A percentile compares a stretch with the other conserved stretches of the same genome.
phyloP scores from a whole-genome alignment of 306 rosid genomes.

The Castanea mollissima region DNA sequence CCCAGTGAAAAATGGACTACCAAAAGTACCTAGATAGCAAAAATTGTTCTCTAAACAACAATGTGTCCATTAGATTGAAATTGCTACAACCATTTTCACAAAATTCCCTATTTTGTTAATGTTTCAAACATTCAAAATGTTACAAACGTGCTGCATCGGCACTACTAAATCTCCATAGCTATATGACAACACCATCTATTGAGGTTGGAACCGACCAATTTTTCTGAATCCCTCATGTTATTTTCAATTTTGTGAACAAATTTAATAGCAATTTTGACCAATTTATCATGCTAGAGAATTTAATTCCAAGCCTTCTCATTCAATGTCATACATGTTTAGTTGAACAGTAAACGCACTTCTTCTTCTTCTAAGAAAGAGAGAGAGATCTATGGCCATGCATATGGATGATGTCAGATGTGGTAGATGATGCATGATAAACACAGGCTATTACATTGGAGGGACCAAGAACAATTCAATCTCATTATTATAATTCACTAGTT shows the following conservation, averaged over 20 bases:
- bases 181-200: neutral
- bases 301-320: no score
- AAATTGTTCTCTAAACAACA: no score
- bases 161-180: neutral
- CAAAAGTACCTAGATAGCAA: no score
- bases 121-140: neutral
- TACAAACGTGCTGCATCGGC: neutral
- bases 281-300: neutral
- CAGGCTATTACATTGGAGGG: neutral
- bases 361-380: neutral
- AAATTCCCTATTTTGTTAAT: no score
- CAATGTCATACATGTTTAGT: neutral
- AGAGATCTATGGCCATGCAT: constrained; percentile 15
- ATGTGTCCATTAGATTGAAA: no score
- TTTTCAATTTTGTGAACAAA: neutral
- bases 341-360: neutral
- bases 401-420: constrained; percentile 39
- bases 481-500: neutral
- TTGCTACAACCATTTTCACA: no score
- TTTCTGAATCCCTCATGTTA: neutral
- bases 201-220: neutral
- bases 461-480: constrained; percentile 18
- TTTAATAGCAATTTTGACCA: neutral
- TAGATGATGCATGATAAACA: constrained; percentile 3
- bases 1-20: no score